Conservation (phyloP, 176 grass and related monocot genomes). For the Oryza nivara region DNA sequence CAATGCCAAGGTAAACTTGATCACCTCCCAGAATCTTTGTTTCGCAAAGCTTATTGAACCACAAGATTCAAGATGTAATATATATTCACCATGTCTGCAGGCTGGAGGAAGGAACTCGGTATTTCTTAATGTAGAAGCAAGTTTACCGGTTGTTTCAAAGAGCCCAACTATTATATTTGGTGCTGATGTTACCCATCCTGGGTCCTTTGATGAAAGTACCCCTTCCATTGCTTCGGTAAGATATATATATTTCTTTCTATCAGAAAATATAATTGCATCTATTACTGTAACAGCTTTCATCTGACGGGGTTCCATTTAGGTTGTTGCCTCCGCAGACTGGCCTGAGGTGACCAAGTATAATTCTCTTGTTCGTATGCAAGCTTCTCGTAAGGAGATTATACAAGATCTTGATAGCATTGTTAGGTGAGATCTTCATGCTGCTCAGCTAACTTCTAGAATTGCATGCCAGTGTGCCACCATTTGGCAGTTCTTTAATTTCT, state of each 20-base stretch:
- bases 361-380: constrained; percentile 53
- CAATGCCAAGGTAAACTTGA: constrained; percentile 64
- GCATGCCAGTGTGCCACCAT: not conserved
- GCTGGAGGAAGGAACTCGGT: constrained; percentile 72
- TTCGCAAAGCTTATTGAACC: constrained; percentile 6
- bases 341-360: constrained; percentile 75
- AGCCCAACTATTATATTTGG: constrained; percentile 77
- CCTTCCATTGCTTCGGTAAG: constrained; percentile 81
- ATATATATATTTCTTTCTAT: constrained; percentile 9
- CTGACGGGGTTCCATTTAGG: constrained; percentile 41
- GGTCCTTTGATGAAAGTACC: constrained; percentile 55
- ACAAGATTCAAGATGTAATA: not conserved
- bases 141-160: constrained; percentile 53
- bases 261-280: not conserved
- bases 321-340: constrained; percentile 85
- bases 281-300: not conserved
- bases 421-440: constrained; percentile 30
- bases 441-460: not conserved
- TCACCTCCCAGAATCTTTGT: not conserved
- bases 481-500: not conserved
- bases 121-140: constrained; percentile 36
- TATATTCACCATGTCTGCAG: constrained; percentile 33
- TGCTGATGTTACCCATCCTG: constrained; percentile 74
- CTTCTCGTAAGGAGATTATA: constrained; percentile 59
- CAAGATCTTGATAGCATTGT: constrained; percentile 49